phyloP scores from a whole-genome alignment of 345 rosid genomes.

The Gossypium rotundifolium region DNA sequence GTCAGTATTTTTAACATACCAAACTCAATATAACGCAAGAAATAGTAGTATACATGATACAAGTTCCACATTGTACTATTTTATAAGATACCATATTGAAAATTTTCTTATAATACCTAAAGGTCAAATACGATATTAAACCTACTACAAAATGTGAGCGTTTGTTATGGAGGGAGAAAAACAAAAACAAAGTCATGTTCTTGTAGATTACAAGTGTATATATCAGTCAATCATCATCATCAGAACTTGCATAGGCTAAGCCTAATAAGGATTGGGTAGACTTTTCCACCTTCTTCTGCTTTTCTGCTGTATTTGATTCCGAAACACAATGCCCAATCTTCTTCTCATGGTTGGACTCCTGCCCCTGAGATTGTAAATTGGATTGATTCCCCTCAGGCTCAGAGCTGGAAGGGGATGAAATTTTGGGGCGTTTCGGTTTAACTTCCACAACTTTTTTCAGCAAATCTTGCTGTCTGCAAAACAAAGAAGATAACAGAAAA shows the following conservation, averaged over 20 bases:
- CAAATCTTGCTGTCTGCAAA: slow-evolving; percentile 75
- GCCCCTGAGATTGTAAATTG: slow-evolving; percentile 16
- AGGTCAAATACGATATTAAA: neutral
- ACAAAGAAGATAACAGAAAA: neutral
- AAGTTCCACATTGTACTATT: neutral
- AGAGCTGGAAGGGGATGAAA: slow-evolving; percentile 23
- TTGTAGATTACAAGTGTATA: neutral
- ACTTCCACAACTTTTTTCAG: slow-evolving; percentile 84
- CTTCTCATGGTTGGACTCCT: slow-evolving; percentile 23
- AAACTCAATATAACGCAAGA: neutral
- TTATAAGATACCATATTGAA: neutral
- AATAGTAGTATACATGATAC: neutral
- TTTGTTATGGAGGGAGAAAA: neutral
- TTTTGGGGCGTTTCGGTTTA: slow-evolving; percentile 61
- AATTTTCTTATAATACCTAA: neutral
- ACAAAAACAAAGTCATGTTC: neutral
- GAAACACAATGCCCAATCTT: slow-evolving; percentile 20
- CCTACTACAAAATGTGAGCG: neutral
- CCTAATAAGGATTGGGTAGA: slow-evolving; percentile 65
- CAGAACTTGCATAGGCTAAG: slow-evolving; percentile 82
- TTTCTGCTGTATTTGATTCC: slow-evolving; percentile 22
- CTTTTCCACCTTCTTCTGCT: slow-evolving; percentile 28
- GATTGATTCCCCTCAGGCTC: slow-evolving; percentile 20
- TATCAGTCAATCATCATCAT: slow-evolving; percentile 37
- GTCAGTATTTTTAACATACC: neutral